Conservation (phyloP, 768 basidiomycete species). For the Porpolomopsis calyptriformis region DNA sequence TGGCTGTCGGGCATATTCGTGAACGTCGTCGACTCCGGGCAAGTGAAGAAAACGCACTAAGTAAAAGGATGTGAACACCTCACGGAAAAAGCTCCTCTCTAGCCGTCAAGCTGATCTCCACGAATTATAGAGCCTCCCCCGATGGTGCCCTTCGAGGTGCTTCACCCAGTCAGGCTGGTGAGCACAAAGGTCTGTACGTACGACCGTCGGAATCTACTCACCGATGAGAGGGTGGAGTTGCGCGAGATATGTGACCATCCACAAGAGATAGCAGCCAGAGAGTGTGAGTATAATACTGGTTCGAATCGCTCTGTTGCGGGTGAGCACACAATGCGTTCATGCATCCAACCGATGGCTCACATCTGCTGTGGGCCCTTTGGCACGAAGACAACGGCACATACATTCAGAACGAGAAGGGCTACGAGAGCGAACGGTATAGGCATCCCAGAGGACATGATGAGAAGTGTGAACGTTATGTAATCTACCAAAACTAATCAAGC, state of each 20-base stretch:
- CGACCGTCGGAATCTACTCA: slow-evolving; percentile 25
- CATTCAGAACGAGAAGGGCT: slow-evolving; percentile 54
- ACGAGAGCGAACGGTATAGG: slow-evolving; percentile 61
- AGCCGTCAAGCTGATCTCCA: neutral
- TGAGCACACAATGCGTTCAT: neutral
- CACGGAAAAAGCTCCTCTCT: neutral
- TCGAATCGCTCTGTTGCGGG: slow-evolving; percentile 58
- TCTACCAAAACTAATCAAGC: neutral
- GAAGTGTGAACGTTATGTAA: slow-evolving; percentile 4
- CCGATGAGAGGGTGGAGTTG: slow-evolving; percentile 87
- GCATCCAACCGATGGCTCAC: slow-evolving; percentile 35
- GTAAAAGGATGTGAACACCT: neutral
- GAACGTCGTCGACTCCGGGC: neutral
- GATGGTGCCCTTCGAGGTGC: slow-evolving; percentile 7
- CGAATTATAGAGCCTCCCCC: neutral
- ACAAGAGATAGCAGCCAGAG: slow-evolving; percentile 85
- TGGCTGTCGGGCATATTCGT: neutral
- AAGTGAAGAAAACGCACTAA: neutral
- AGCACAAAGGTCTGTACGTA: neutral
- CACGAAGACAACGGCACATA: slow-evolving; percentile 51
- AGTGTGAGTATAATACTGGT: slow-evolving; percentile 71
- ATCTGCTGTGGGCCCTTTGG: slow-evolving; percentile 88
- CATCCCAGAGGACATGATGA: slow-evolving; percentile 55
- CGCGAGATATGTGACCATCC: slow-evolving; percentile 95
- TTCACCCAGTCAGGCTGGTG: neutral